Evolutionary conservation across 371 early-diverging fungal species (phyloP).

Genomic region (Batkoa obscura): DNA sequence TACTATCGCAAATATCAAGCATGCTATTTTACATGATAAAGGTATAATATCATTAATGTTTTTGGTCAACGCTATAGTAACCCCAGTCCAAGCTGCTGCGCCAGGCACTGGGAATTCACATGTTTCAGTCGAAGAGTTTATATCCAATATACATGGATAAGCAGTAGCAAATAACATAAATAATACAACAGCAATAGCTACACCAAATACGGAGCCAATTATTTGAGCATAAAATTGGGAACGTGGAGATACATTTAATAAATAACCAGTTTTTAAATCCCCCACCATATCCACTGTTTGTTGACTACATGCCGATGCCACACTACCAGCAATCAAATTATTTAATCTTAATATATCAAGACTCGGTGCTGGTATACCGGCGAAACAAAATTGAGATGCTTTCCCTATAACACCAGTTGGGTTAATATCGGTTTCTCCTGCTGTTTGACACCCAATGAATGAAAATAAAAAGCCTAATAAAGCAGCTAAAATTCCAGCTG

Average conservation of each 20-base stretch:
- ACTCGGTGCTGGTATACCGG: conserved; percentile 26
- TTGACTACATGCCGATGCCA: conserved; percentile 31
- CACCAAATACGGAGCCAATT: conserved; percentile 36
- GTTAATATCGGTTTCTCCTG: conserved; percentile 49
- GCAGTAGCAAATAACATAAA: conserved; percentile 39
- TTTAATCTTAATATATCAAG: conserved; percentile 18
- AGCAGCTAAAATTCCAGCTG: conserved; percentile 31
- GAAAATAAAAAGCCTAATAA: conserved; percentile 42
- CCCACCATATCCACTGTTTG: conserved; percentile 49
- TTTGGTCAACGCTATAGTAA: conserved; percentile 30
- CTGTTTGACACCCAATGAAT: conserved; percentile 44
- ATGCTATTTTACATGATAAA: conserved; percentile 13
- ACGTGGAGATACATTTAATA: conserved; percentile 38
- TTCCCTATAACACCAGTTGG: conserved; percentile 42
- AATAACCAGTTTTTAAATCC: conserved; percentile 41
- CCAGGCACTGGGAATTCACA: conserved; percentile 35
- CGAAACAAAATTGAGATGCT: conserved; percentile 39
- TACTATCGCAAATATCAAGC: conserved; percentile 21
- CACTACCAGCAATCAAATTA: conserved; percentile 40
- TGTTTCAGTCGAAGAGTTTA: conserved; percentile 10
- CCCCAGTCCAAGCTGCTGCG: conserved; percentile 38
- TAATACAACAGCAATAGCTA: conserved; percentile 30
- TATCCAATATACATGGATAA: conserved; percentile 29
- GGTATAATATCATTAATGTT: conserved; percentile 11
- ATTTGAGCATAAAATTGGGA: conserved; percentile 42